Base-by-base conservation (phyloP, 2,329 filamentous ascomycete genomes). In the Aspergillus cejpii region DNA sequence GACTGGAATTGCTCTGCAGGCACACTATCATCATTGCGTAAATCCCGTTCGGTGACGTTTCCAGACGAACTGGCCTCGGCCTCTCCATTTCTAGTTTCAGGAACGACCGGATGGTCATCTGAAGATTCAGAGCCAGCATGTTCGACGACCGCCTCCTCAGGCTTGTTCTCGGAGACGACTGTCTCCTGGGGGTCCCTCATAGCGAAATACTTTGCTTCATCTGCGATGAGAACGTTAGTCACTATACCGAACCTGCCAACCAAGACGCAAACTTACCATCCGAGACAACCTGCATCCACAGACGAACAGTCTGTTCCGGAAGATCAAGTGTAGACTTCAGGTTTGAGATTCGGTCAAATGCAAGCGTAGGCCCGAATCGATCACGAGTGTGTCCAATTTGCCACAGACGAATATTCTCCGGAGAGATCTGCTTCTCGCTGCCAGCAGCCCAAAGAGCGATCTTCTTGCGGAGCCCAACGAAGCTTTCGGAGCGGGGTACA, bases 361-460 rank as follows among this genome's bases (percentile, higher is more conserved):
- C 59, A 3, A 68, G 52, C 4, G 63, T 64, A 3, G 67, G 59
- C 1, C 59, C 57, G 28, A 58, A 62, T 12, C 58, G 54, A 31
- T 61, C 57, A 42, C 59, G 60, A 33, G 58, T 59, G 24, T 64
- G 62, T 28, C 65, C 65, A 31, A 70, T 61, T 36, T 63, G 59
- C 68, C 68, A 71, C 15, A 71, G 56, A 28, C 67, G 68, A 36
- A 70, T 57, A 37, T 62, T 56, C 41, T 69, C 63, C 1, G 64
- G 55, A 8, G 49, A 49, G 28, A 63, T 47, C 3, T 44, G 40
- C 1, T 45, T 37, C 6, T 60, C 53, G 1, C 51, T 39, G 2
- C 50, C 57, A 5, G 56, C 52, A 11, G 63, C 57, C 51, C 58
- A 61, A 6, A 53, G 27, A 3, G 65, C 59, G 19, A 69, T 61